Evolutionary conservation across 306 rosid species (phyloP), one percentile per base, ranked within the genome.

Genomic region (Benincasa hispida): DNA sequence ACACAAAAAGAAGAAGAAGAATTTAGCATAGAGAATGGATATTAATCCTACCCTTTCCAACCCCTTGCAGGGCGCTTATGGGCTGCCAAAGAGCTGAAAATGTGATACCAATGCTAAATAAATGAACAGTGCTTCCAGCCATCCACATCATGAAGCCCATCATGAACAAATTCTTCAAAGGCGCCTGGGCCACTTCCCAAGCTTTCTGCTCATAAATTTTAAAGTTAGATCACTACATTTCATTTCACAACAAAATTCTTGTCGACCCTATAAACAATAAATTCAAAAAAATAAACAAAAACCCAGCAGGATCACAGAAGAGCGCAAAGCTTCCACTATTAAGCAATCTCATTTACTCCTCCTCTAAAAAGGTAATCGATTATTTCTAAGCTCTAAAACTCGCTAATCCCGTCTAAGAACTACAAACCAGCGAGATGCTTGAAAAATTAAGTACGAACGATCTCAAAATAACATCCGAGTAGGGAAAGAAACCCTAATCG

Each of bases 131-230:
- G 59, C 85, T 88, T 47, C 99, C 99, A 84, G 98, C 97, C 99
- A 95, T 95, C 99, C 99, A 95, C 99, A 95, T 95, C 99, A 95
- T 95, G 81, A 92, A 95, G 8, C 97, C 99, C 99, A 95, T 95
- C 99, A 95, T 95, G 10, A 95, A 51, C 91, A 95, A 86, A 82
- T 95, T 95, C 92, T 95, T 95, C 65, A 95, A 79, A 12, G 99
- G 99, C 3, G 99, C 91, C 85, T 95, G 99, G 12, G 99, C 99
- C 76, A 95, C 96, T 86, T 95, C 99, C 99, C 99, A 95, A 74
- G 99, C 98, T 95, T 95, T 95, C 99, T 95, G 88, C 82, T 76
- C 67, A 79, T 32, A 47, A 3, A 50, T 27, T 51, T 6, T 3
- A 4, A 30, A 5, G 74, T 75, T 47, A 75, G 72, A 81, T 57